Evolutionary conservation across 108 stramenopile genomes (phyloP).

Genomic region (Cyclotella kingstonii): DNA sequence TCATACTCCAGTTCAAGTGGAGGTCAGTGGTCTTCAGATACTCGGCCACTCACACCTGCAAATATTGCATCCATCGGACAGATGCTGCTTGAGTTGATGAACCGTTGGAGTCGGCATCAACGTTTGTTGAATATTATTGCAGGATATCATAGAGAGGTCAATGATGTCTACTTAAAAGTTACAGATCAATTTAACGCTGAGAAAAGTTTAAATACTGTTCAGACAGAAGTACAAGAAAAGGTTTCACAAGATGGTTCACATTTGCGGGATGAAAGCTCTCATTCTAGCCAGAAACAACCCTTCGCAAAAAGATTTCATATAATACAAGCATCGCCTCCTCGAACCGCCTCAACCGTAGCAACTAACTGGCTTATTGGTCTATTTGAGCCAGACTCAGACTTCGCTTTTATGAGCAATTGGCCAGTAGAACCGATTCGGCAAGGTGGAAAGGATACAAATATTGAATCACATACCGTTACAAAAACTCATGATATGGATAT

Average conservation of each 20-base stretch:
- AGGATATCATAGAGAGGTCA: slow-evolving; percentile 33
- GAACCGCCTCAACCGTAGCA: slow-evolving; percentile 12
- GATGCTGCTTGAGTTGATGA: slow-evolving; percentile 36
- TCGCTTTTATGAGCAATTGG: slow-evolving; percentile 26
- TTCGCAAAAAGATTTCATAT: slow-evolving; percentile 23
- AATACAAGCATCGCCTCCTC: slow-evolving; percentile 37
- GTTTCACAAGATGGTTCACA: no score
- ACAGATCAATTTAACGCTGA: slow-evolving; percentile 11
- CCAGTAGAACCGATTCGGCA: slow-evolving; percentile 22
- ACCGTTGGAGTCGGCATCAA: slow-evolving; percentile 40
- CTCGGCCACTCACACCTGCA: slow-evolving; percentile 27
- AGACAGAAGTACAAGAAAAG: not conserved
- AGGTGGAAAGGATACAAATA: slow-evolving; percentile 7
- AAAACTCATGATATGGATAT: slow-evolving; percentile 33
- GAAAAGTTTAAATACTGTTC: not conserved
- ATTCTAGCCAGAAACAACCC: not conserved
- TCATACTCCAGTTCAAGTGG: slow-evolving; percentile 1
- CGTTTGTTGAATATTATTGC: slow-evolving; percentile 28
- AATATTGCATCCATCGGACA: slow-evolving; percentile 16
- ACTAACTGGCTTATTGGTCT: slow-evolving; percentile 42
- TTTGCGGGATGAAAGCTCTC: no score
- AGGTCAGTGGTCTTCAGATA: slow-evolving; percentile 8
- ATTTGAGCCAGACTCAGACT: slow-evolving; percentile 30
- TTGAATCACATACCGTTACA: slow-evolving; percentile 28
- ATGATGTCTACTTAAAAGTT: slow-evolving; percentile 16